Base-by-base conservation (phyloP, 2,329 filamentous ascomycete genomes). In the Diaporthe sp. region DNA sequence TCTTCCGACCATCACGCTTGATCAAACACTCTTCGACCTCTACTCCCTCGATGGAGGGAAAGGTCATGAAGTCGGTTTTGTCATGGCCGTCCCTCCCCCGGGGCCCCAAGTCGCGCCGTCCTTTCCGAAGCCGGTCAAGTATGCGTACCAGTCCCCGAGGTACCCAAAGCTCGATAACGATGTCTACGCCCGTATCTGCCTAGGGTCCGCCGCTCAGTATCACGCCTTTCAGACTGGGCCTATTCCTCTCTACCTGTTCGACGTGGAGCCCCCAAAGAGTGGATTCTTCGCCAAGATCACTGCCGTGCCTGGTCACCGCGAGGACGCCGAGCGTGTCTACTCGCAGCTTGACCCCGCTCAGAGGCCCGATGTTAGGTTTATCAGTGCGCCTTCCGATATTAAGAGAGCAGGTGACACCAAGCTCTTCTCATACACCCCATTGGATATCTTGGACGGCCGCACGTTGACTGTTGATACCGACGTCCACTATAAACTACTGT, bases 251-350 rank as follows among this genome's bases (percentile, higher is more conserved):
- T 45, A 71, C 25, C 68, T 71, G 4, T 71, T 71, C 28, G 68
- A 71, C 6, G 38, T 71, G 17, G 68, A 71, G 35, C n/a, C 68
- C 19, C 68, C 68, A 58, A 71, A 54, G 40, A 71, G 40, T 25
- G 54, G 68, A 15, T 64, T 64, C 58, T 45, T 64, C 4, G 58
- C 58, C 58, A 64, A 64, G 25, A 25, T 64, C 8, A 64, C 58
- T 9, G 58, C 58, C 7, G 58, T 64, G 25, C 58, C 58, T 28
- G 58, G 25, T 0, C 58, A 64, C 22, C 58, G 58, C 22, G 50
- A 40, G 33, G 68, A 71, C 28, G 68, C 68, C 30, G 50, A 71
- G 50, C 68, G 68, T 71, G 68, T 71, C 33, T 71, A 71, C 28
- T 54, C 50, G 22, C 58, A 64, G 58, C 25, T 64, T 5, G 58